phyloP scores from a whole-genome alignment of 2,329 filamentous ascomycete species.

The Aspergillus brunneoviolaceus region DNA sequence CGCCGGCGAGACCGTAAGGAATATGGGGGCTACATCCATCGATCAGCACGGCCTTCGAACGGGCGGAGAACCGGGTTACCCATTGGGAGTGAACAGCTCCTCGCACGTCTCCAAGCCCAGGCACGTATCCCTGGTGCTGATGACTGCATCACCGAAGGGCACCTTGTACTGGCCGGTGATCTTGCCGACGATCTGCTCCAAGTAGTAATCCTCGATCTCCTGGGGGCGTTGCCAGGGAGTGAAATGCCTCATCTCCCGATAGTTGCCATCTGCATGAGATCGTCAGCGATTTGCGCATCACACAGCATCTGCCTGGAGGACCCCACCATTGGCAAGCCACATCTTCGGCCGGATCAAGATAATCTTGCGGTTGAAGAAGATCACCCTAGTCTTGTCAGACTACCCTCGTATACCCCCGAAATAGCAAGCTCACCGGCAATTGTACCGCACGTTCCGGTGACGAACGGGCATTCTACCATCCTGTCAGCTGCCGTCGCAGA shows the following conservation, averaged over 20 bases:
- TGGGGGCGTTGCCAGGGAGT: constrained; percentile 61
- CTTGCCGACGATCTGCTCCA: constrained; percentile 60
- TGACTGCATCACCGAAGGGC: constrained; percentile 67
- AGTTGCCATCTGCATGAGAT: constrained; percentile 57
- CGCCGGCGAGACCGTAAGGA: constrained; percentile 60
- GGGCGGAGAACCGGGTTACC: constrained; percentile 15
- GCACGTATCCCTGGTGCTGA: constrained; percentile 62
- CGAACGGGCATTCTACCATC: constrained; percentile 53
- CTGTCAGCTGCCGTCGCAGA: not conserved
- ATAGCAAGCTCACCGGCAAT: constrained; percentile 49
- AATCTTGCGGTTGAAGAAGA: constrained; percentile 65
- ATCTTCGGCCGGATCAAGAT: constrained; percentile 72
- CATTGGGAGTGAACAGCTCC: constrained; percentile 62
- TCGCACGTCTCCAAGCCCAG: constrained; percentile 68
- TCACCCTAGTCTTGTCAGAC: constrained; percentile 39
- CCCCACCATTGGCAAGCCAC: constrained; percentile 61
- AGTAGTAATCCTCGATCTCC: constrained; percentile 61
- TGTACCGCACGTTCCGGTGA: constrained; percentile 64
- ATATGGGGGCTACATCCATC: constrained; percentile 51
- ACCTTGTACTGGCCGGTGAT: constrained; percentile 58
- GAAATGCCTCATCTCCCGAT: constrained; percentile 62
- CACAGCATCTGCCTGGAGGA: not conserved
- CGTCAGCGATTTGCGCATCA: not conserved
- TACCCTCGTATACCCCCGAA: too few relatives aligned
- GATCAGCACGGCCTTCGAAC: constrained; percentile 11